Evolutionary conservation across 768 basidiomycete genomes (phyloP).

Genomic region (Pisolithus albus): DNA sequence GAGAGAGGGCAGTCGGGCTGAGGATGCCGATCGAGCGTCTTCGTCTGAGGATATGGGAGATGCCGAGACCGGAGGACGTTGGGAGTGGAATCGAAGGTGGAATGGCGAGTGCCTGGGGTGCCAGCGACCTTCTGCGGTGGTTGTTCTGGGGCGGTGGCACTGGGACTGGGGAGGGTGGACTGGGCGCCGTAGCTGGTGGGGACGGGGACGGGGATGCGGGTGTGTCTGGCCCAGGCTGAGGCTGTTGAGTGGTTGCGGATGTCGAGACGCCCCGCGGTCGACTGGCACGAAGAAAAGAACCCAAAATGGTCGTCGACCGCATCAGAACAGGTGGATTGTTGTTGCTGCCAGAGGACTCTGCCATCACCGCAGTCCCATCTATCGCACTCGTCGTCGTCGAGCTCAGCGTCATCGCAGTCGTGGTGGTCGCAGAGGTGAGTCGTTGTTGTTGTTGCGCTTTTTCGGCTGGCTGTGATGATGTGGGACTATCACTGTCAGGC

Average conservation of each 20-base stretch:
- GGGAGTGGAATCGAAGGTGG: conserved; percentile 29
- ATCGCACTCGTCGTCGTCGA: too few species aligned
- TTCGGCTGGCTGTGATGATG: too few species aligned
- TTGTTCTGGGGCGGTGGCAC: too few species aligned
- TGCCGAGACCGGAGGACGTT: conserved; percentile 28
- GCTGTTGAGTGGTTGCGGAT: conserved; percentile 37
- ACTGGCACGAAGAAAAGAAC: conserved; percentile 57
- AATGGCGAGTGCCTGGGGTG: conserved; percentile 29
- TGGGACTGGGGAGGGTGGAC: conserved; percentile 29
- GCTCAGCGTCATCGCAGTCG: too few species aligned
- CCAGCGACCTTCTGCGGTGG: conserved; percentile 36
- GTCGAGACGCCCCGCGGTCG: conserved; percentile 63
- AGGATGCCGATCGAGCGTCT: conserved; percentile 51
- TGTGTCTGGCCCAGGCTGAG: conserved; percentile 33
- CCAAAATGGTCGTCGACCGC: conserved; percentile 57
- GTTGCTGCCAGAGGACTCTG: too few species aligned
- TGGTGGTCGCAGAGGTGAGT: too few species aligned
- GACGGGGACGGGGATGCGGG: conserved; percentile 31
- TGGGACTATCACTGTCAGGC: too few species aligned
- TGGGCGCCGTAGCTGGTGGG: conserved; percentile 30
- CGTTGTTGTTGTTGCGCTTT: too few species aligned
- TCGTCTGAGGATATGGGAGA: conserved; percentile 60
- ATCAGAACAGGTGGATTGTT: conserved; percentile 11
- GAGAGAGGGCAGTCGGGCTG: background rate
- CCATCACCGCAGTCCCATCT: too few species aligned